Evolutionary conservation across 2,329 filamentous ascomycete genomes (phyloP).

Genomic region (Juglanconis juglandina): DNA sequence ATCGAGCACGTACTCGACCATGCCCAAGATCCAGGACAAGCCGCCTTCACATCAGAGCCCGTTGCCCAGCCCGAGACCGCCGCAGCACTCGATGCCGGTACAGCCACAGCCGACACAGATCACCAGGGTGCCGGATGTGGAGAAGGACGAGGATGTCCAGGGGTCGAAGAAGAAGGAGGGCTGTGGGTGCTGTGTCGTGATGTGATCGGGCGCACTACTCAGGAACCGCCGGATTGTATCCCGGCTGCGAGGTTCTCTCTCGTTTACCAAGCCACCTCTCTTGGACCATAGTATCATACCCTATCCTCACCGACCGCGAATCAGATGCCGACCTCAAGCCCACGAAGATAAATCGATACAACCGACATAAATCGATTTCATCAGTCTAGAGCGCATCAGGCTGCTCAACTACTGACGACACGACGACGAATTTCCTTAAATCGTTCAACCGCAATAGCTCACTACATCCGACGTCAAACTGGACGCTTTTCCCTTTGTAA

Average conservation of each 20-base stretch:
- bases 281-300: not conserved
- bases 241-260: not conserved
- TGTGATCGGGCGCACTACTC: constrained; percentile 47
- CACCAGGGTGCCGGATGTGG: constrained; percentile 48
- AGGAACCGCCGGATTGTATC: not conserved
- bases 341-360: not conserved
- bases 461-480: constrained; percentile 4
- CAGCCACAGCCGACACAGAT: constrained; percentile 32
- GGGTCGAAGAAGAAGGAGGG: constrained; percentile 54
- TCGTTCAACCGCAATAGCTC: not conserved
- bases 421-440: constrained; percentile 7
- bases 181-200: constrained; percentile 71
- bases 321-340: not conserved
- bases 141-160: constrained; percentile 51
- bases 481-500: constrained; percentile 17
- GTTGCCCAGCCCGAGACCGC: constrained; percentile 44
- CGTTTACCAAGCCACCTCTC: not conserved
- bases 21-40: constrained; percentile 55
- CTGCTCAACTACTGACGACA: constrained; percentile 16
- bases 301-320: not conserved
- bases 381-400: constrained; percentile 7
- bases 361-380: constrained; percentile 4
- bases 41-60: constrained; percentile 32
- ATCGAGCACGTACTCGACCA: constrained; percentile 57
- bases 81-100: constrained; percentile 39